Evolutionary conservation across 805 yeast species (phyloP).

Genomic region (Kregervanrija fluxuum): DNA sequence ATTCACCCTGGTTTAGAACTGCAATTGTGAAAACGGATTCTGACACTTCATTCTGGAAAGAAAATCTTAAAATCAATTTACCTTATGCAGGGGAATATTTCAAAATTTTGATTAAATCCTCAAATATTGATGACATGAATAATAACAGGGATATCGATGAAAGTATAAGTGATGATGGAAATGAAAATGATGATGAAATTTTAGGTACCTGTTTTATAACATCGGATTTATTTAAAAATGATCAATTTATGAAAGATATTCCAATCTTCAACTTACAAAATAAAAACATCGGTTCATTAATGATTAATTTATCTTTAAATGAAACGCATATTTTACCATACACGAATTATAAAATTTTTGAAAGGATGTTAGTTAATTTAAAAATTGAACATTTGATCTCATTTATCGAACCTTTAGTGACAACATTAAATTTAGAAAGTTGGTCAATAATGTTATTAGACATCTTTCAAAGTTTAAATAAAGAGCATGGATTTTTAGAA

Average conservation of each 20-base stretch:
- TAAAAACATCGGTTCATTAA: slow-evolving; percentile 49
- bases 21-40: slow-evolving; percentile 44
- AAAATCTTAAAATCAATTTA: slow-evolving; percentile 56
- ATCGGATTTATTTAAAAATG: slow-evolving; percentile 38
- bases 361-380: slow-evolving; percentile 48
- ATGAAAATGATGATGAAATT: slow-evolving; percentile 28
- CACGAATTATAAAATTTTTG: slow-evolving; percentile 52
- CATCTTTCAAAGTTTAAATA: slow-evolving; percentile 62
- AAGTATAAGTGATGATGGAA: background rate
- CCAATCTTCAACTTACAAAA: slow-evolving; percentile 17
- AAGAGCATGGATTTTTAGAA: slow-evolving; percentile 68
- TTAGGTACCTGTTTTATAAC: slow-evolving; percentile 50
- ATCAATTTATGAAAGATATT: slow-evolving; percentile 16
- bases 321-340: slow-evolving; percentile 58
- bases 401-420: slow-evolving; percentile 32
- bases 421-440: slow-evolving; percentile 38
- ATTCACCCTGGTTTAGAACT: slow-evolving; percentile 71
- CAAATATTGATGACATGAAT: slow-evolving; percentile 6
- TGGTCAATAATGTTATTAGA: slow-evolving; percentile 58
- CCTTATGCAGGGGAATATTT: slow-evolving; percentile 46
- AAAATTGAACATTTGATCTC: slow-evolving; percentile 47
- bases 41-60: slow-evolving; percentile 64
- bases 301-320: slow-evolving; percentile 41
- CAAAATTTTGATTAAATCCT: slow-evolving; percentile 36
- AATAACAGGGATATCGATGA: slow-evolving; percentile 10